Evolutionary conservation across 202 grass and related monocot genomes (phyloP).

Genomic region (Schoenoplectus triqueter): DNA sequence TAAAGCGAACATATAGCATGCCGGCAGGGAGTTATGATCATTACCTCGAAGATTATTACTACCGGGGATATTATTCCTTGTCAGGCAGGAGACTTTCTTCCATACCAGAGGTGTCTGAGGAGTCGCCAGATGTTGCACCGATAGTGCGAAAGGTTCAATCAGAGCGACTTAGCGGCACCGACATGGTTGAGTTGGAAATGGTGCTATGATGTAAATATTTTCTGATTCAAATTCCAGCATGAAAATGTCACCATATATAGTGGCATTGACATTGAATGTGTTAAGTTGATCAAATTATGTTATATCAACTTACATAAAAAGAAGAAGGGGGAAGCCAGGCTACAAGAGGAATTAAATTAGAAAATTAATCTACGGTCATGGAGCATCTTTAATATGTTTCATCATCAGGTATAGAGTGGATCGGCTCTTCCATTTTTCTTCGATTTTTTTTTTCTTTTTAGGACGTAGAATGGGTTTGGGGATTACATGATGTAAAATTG

Average conservation of each 20-base stretch:
- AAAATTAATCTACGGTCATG: neutral
- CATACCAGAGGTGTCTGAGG: slow-evolving; percentile 45
- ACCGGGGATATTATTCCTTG: slow-evolving; percentile 12
- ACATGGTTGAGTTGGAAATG: slow-evolving; percentile 17
- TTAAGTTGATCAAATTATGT: neutral
- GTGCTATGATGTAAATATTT: slow-evolving; percentile 19
- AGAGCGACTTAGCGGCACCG: slow-evolving; percentile 27
- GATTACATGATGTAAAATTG: too few species aligned
- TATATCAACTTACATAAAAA: neutral
- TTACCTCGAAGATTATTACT: slow-evolving; percentile 32
- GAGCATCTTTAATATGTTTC: neutral
- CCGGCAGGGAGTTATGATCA: slow-evolving; percentile 34
- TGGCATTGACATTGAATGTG: neutral
- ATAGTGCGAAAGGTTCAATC: slow-evolving; percentile 33
- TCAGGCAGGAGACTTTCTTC: slow-evolving; percentile 32
- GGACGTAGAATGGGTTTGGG: too few species aligned
- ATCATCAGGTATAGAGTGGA: neutral
- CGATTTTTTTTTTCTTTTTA: neutral
- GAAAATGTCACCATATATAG: neutral
- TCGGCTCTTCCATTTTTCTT: neutral
- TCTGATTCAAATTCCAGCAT: neutral
- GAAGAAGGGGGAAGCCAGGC: neutral
- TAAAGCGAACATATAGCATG: slow-evolving; percentile 32
- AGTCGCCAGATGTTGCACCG: slow-evolving; percentile 41
- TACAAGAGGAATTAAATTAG: neutral